phyloP scores from a whole-genome alignment of 148 eudicot genomes.

The Bassia scoparia region DNA sequence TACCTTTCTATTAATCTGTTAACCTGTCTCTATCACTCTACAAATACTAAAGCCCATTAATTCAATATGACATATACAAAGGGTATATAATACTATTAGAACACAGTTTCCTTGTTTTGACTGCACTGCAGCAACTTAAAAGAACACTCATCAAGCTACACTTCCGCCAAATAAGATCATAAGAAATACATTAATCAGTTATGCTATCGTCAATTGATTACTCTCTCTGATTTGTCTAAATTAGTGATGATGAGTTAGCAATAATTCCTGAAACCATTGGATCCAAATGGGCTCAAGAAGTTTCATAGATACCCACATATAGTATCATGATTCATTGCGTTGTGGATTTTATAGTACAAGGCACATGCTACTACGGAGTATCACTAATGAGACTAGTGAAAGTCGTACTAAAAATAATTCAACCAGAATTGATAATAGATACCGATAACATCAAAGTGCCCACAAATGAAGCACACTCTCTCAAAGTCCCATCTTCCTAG shows the following conservation, averaged over 20 bases:
- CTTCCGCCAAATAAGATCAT: constrained; percentile 7
- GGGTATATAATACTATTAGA: too few relatives aligned
- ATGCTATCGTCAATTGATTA: constrained; percentile 1
- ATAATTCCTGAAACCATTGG: neutral
- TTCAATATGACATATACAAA: too few relatives aligned
- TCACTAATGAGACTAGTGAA: neutral
- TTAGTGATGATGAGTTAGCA: neutral
- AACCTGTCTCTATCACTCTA: too few relatives aligned
- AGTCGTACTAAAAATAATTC: constrained; percentile 1
- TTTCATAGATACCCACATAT: constrained; percentile 14
- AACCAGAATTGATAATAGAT: constrained; percentile 12
- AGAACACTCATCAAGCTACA: neutral
- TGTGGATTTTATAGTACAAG: neutral
- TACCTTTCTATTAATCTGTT: neutral
- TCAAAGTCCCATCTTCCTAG: neutral
- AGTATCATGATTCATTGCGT: neutral
- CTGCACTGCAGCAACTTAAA: neutral
- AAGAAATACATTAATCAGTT: neutral
- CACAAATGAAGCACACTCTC: neutral
- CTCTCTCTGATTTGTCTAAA: neutral
- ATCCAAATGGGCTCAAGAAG: constrained; percentile 11
- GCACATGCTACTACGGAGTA: constrained; percentile 11
- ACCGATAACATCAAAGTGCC: constrained; percentile 1
- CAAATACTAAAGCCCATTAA: too few relatives aligned
- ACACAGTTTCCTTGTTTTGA: too few relatives aligned